Base-by-base conservation (phyloP, 139 green algal species). In the Volvox reticuliferus region DNA sequence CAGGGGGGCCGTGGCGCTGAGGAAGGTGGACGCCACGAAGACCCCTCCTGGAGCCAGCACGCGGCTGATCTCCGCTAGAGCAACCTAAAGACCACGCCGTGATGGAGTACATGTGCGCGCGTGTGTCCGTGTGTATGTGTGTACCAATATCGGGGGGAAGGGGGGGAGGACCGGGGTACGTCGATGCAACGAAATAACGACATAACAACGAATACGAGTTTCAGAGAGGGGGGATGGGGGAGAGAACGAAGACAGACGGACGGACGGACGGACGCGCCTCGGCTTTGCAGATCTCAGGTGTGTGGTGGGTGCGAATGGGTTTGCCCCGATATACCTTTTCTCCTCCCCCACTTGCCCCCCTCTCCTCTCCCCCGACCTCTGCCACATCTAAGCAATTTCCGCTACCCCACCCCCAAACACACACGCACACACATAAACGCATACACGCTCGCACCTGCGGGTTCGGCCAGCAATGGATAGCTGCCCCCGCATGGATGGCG, bases 381-480 rank as follows among this genome's bases (percentile, higher is more conserved):
- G 9, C 44, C 44, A 9, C 44, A 55, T 9, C 9, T 55, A 14
- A 5, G 44, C 44, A 55, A 55, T 9, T 5, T 55, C 5, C 44
- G 44, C 44, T 9, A 55, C 5, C 44, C 44, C 44, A 5, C 5
- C 44, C 9, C 44, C 5, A 55, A 55, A 55, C 44, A 55, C 44
- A 55, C 44, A 55, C 44, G 44, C 5, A 5, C 44, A 55, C 9
- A 55, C 44, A 55, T 9, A 55, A 5, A 55, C 44, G 9, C 44
- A 9, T 9, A 55, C 1, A 20, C 78, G 24, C 78, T 30, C 65
- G 21, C 24, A 91, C 91, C 71, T 92, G 89, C 5, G 97, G 96
- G 62, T 97, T 94, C 22, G 97, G 98, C 98, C 98, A 99, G 95
- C 98, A 99, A 94, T 99, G 98, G 61, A 99, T 97, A 80, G 98